Base-by-base conservation (phyloP, 1,284 basidiomycete genomes). In the Trichosporon faecale region DNA sequence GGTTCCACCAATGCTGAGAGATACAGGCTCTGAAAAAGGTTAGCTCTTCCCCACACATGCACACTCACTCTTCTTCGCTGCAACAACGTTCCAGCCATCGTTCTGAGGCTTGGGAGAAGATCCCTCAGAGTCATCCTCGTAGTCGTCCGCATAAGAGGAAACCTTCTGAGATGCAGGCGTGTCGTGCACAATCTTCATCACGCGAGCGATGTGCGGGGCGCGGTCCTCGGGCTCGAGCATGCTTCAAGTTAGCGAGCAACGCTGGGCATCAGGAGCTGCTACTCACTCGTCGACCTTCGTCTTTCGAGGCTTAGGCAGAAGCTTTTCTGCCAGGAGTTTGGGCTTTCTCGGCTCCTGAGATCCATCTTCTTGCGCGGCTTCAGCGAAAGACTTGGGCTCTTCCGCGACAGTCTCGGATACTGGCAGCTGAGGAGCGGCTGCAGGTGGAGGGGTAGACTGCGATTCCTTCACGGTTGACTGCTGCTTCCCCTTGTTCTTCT, bases 261-360 rank as follows among this genome's bases (percentile, higher is more conserved):
- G n/a, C 3, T 23, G 18, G 27, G 9, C 2, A 21, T 7, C 16
- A 2, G n/a, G 23, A 23, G 25, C 35, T 3, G 61, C 14, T 1
- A 76, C 81, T 75, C 69, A 83, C 81, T 83, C 81, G 72, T 83
- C 81, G 8, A 82, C 81, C 57, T 76, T 79, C 23, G 80, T 79
- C 73, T 81, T 81, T 64, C 75, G 73, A 14, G 77, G 73, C 70
- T 83, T 80, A 6, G 80, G 77, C 6, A 77, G 72, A 3, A 80
- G 72, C 75, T 76, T 82, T 74, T 83, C 78, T 0, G 80, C 80
- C 2, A 83, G 73, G 7, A 76, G 76, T 73, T 78, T 81, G 49
- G 77, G 77, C 69, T 79, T 80, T 2, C 63, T 9, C 8, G 63
- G 33, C 37, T 40, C 46, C 31, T 35, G 29, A 21, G 31, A 25